Conservation (phyloP, 768 basidiomycete species). For the Panus rudis region DNA sequence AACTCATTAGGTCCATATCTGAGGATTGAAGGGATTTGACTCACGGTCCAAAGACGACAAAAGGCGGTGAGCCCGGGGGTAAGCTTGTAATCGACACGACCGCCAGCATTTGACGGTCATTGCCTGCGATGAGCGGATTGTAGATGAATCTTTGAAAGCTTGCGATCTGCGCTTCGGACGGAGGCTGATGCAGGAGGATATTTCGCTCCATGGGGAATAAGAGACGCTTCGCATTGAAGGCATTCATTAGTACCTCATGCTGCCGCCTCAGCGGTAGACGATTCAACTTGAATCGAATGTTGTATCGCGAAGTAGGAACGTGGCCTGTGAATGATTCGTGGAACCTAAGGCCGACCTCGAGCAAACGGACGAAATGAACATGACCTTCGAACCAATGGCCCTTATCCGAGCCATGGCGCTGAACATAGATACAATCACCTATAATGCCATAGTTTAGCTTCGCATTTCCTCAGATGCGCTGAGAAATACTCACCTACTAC, state of each 20-base stretch:
- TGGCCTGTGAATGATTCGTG: slow-evolving; percentile 32
- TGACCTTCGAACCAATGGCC: slow-evolving; percentile 54
- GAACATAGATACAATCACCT: slow-evolving; percentile 38
- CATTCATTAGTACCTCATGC: slow-evolving; percentile 48
- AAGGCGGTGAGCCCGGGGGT: slow-evolving; percentile 42
- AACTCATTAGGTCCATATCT: background rate
- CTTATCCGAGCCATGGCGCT: slow-evolving; percentile 27
- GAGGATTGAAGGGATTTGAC: slow-evolving; percentile 16
- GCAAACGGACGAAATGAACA: slow-evolving; percentile 44
- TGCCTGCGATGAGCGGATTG: slow-evolving; percentile 39
- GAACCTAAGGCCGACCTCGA: slow-evolving; percentile 47
- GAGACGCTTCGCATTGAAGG: slow-evolving; percentile 37
- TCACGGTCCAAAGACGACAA: slow-evolving; percentile 58
- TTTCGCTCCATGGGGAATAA: slow-evolving; percentile 40
- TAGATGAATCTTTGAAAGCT: slow-evolving; percentile 22
- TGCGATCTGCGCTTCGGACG: slow-evolving; percentile 6
- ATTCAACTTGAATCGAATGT: slow-evolving; percentile 48
- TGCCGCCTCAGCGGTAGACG: slow-evolving; percentile 50
- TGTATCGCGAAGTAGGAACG: slow-evolving; percentile 33
- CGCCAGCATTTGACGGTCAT: slow-evolving; percentile 42
- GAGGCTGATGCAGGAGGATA: slow-evolving; percentile 13
- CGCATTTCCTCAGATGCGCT: no score
- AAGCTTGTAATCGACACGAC: slow-evolving; percentile 39
- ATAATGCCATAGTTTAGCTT: no score
- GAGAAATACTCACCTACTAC: no score